Evolutionary conservation across 192 early-diverging fungal species (phyloP), one percentile per base, ranked within the genome.

Genomic region (Dissophora globulifera): DNA sequence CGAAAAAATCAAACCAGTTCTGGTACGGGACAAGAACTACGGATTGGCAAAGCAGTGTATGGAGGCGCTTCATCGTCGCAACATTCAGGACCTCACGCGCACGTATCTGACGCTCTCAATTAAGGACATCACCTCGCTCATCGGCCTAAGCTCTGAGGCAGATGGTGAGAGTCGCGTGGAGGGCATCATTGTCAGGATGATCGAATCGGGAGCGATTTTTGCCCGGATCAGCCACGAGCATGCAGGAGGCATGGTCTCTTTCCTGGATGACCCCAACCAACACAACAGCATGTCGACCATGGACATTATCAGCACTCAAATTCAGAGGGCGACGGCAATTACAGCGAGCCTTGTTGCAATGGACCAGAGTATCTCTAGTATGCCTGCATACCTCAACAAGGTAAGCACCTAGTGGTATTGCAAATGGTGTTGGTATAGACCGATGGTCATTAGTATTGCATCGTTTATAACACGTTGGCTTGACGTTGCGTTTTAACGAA

Each of bases 71-170:
- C 83, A 81, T 22, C 79, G 82, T 26, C 68, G 81, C 30, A 91
- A 82, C 32, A 90, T 94, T 41, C 88, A 91, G 59, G 80, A 87
- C 42, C 74, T 94, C 53, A 93, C 93, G 1, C 76, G 91, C 51
- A 93, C 93, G 13, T 92, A 94, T 54, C 52, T 93, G 32, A 94
- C 91, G 19, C 78, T 94, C n/a, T 87, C 84, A 7, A 66, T 95
- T 31, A 49, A 62, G 23, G 90, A 93, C 53, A 93, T 95, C 64
- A 87, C 87, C 7, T 79, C 86, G 35, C 32, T 84, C 17, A 80
- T 90, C 40, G 85, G 78, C 15, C 62, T 83, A 31, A 58, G 60
- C 12, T 53, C 71, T 31, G 83, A 82, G 8, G 46, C 46, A 5
- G 57, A 78, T 19, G 79, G 76, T 5, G 54, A 61, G 19, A 55